A percentile compares a stretch with the other conserved stretches of the same genome.
These are phyloP conservation scores for Mucor racemosus DNA, from an alignment of 371 early-diverging fungal genomes.

Conservation along the genomic window DNA sequence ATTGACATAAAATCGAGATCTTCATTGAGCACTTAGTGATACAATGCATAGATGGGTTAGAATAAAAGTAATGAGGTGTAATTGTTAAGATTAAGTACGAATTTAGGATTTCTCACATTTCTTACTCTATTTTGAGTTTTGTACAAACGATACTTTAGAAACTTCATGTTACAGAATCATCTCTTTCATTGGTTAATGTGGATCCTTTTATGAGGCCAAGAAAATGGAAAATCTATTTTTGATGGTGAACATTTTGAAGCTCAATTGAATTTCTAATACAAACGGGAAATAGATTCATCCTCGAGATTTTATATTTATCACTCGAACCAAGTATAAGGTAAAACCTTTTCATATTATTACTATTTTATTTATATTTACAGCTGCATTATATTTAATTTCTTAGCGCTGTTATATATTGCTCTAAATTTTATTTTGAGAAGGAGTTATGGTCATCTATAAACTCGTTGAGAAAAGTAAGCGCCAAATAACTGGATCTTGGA, in stretches of 20 bases:
- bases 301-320: background rate
- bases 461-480: background rate
- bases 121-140: background rate
- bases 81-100: too few relatives aligned
- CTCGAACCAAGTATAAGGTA: background rate
- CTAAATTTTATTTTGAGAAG: background rate
- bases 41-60: background rate
- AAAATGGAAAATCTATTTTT: background rate
- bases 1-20: background rate
- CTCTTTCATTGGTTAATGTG: background rate
- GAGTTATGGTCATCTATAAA: background rate
- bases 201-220: background rate
- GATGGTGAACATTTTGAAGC: background rate
- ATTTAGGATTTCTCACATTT: too few relatives aligned
- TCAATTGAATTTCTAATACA: background rate
- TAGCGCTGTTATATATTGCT: background rate
- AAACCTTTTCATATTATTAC: background rate
- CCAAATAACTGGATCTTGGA: background rate
- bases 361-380: background rate
- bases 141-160: background rate
- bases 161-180: background rate
- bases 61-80: background rate
- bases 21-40: background rate
- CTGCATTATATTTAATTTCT: background rate
- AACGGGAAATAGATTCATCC: background rate